Evolutionary conservation across 441 rosid genomes (phyloP), one percentile per base, ranked within the genome.

Genomic region (Breynia disticha): DNA sequence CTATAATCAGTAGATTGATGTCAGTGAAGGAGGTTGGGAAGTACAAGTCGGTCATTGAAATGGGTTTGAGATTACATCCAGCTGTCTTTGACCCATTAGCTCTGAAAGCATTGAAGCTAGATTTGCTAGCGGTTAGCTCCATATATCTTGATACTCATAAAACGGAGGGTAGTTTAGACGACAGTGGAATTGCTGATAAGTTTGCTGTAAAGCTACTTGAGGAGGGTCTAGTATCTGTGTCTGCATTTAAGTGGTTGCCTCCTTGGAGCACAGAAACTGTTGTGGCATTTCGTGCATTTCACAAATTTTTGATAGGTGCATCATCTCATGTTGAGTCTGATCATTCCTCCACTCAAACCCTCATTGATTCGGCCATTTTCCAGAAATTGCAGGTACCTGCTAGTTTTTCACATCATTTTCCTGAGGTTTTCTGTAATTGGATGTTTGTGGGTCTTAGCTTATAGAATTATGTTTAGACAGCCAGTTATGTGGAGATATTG

Each of bases 231-330:
- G 70, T 76, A 17, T 84, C 94, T 11, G 87, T 88, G 68, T 82
- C 87, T 3, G 88, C 84, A 55, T 85, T 86, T 71, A 86, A 82
- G 66, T 91, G 98, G 95, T 70, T 91, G 74, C 90, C 98, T 65
- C 81, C 94, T 8, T 79, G 86, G 80, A 88, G 97, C 76, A 61
- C 90, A 21, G 98, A 91, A 79, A 91, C 98, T 61, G 79, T 83
- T 0, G 79, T 88, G 65, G 98, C 94, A 14, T 86, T 84, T 67
- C 98, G 87, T 20, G 70, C 80, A 56, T 79, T 81, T 49, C 89
- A 88, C 73, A 91, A 84, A 72, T 88, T 88, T 68, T 68, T 88
- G 70, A 77, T 86, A 17, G 87, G 84, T 56, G 72, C 77, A 11
- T 86, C 93, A 13, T 69, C 86, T 64, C 98, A 84, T 61, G 69